phyloP scores from a whole-genome alignment of 176 grass and related monocot species.

The Cocos nucifera region DNA sequence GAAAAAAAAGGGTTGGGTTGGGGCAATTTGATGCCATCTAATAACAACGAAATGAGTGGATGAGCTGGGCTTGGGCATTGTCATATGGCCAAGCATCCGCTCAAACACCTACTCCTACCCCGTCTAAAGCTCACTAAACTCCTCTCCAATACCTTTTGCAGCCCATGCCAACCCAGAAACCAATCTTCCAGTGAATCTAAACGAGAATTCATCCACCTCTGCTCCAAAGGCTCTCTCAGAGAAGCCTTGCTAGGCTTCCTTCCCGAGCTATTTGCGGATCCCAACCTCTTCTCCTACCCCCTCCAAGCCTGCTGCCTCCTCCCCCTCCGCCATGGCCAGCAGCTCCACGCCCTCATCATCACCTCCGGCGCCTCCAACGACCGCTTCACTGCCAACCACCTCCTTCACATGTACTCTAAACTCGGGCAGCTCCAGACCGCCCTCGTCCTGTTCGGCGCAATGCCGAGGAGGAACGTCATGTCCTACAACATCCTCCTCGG shows the following conservation, averaged over 20 bases:
- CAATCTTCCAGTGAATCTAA: neutral
- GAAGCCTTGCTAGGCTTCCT: constrained; percentile 35
- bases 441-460: constrained; percentile 31
- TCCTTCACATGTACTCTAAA: constrained; percentile 37
- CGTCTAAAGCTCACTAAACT: no score
- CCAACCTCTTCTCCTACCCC: constrained; percentile 31
- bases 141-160: no score
- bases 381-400: constrained; percentile 61
- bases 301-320: constrained; percentile 22
- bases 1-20: no score
- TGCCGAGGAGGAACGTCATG: constrained; percentile 43
- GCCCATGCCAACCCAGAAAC: no score
- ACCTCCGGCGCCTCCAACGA: constrained; percentile 28
- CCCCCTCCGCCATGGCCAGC: constrained; percentile 29
- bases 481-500: constrained; percentile 67
- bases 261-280: constrained; percentile 24
- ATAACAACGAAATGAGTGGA: no score
- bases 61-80: no score
- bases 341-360: constrained; percentile 41
- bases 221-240: constrained; percentile 33
- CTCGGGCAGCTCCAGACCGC: constrained; percentile 21
- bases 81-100: no score
- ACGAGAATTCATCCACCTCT: constrained; percentile 32
- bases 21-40: no score
- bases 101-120: no score